A percentile compares a stretch with the other conserved stretches of the same genome.
phyloP scores from a whole-genome alignment of 2,329 filamentous ascomycete species.

The Zasmidium cellare region DNA sequence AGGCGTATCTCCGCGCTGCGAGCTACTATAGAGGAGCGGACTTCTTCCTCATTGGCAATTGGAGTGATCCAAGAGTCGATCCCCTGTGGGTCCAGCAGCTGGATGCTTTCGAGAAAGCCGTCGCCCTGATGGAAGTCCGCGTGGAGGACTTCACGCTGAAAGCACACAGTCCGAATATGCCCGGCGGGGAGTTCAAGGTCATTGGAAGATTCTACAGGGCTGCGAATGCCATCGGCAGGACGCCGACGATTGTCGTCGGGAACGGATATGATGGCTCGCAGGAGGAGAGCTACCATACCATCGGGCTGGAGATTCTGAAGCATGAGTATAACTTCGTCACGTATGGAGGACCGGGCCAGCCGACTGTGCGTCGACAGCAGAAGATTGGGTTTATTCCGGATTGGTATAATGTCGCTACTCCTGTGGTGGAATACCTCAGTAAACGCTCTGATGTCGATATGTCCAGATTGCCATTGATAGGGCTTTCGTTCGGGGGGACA shows the following conservation, averaged over 20 bases:
- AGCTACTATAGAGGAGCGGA: conserved; percentile 46
- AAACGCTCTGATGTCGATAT: conserved; percentile 20
- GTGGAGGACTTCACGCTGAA: conserved; percentile 9
- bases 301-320: conserved; percentile 1
- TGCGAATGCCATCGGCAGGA: conserved; percentile 27
- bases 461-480: conserved; percentile 26
- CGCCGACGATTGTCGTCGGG: conserved; percentile 16
- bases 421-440: conserved; percentile 33
- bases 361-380: conserved; percentile 30
- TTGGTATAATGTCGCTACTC: conserved; percentile 33
- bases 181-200: not conserved
- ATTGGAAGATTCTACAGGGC: conserved; percentile 18
- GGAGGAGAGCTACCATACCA: conserved; percentile 30
- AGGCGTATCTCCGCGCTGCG: conserved; percentile 38
- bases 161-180: conserved; percentile 1
- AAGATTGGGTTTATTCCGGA: conserved; percentile 34
- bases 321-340: conserved; percentile 35
- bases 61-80: conserved; percentile 43
- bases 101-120: conserved; percentile 41
- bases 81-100: conserved; percentile 40
- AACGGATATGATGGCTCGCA: conserved; percentile 33
- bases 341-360: conserved; percentile 38
- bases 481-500: conserved; percentile 28
- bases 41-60: conserved; percentile 46
- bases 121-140: conserved; percentile 35